Evolutionary conservation across 1,284 basidiomycete genomes (phyloP).

Genomic region (Fomes fomentarius): DNA sequence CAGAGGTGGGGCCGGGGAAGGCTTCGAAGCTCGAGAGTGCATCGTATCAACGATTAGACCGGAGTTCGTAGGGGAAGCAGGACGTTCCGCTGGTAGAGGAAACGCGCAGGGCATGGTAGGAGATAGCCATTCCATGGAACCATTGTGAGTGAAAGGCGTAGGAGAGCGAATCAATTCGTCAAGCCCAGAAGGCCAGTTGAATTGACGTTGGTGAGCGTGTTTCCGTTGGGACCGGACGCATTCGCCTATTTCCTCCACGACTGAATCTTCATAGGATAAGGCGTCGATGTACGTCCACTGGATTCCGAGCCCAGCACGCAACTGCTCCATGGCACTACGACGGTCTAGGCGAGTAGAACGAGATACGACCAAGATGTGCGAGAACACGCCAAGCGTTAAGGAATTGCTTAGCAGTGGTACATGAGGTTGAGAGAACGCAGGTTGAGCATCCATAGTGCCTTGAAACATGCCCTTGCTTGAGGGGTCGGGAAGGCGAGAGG

Average conservation of each 20-base stretch:
- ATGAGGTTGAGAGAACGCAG: neutral
- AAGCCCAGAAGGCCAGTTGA: constrained; percentile 41
- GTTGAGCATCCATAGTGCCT: neutral
- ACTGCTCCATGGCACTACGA: constrained; percentile 54
- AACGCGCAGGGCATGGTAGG: constrained; percentile 28
- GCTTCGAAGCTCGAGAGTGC: no score
- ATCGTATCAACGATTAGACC: neutral
- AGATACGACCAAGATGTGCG: constrained; percentile 60
- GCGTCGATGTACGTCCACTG: constrained; percentile 61
- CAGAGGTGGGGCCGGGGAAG: constrained; percentile 32
- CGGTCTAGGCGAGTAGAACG: constrained; percentile 55
- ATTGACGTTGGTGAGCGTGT: constrained; percentile 26
- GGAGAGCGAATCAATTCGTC: constrained; percentile 36
- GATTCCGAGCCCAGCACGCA: constrained; percentile 48
- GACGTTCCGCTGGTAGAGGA: neutral
- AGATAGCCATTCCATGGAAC: constrained; percentile 35
- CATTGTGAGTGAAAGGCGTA: neutral
- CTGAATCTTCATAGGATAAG: constrained; percentile 38
- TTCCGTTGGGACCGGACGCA: constrained; percentile 43
- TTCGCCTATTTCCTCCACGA: constrained; percentile 44
- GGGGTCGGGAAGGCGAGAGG: neutral
- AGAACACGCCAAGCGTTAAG: constrained; percentile 29
- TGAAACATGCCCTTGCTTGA: neutral
- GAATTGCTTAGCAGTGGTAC: neutral
- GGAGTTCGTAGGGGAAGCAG: neutral